Base-by-base conservation (phyloP, 495 filamentous ascomycete genomes). In the Aspergillus carlsbadensis region DNA sequence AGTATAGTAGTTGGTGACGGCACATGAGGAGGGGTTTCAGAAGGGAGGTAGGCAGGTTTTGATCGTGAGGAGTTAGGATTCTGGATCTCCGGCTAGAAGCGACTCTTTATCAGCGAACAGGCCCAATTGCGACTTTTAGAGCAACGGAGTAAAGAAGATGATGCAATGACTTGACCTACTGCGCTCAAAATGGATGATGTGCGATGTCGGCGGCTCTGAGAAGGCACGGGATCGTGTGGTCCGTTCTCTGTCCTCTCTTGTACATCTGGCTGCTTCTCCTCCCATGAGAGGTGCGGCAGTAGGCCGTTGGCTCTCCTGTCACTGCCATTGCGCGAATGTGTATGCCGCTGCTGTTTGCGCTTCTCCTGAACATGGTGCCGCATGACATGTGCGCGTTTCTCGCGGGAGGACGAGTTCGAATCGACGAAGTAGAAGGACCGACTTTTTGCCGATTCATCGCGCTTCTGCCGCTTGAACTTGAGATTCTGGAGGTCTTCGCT, bases 351-450 rank as follows among this genome's bases (percentile, higher is more conserved):
- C 51, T 75, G 72, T 46, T 64, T 75, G 15, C 66, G 61, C 58
- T 77, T 78, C 55, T 76, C 68, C 54, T 77, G 74, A 24, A 77
- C 73, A 64, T 78, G 75, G 41, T 78, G 72, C n/a, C 74, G 71
- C 75, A 78, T 78, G 11, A 78, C 75, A 67, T 78, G 75, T 14
- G 75, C 72, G 46, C 75, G 69, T 49, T 77, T 77, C 52, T 77
- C 75, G 22, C 74, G 69, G 10, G 75, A 76, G 4, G 74, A 76
- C 0, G 74, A 76, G 52, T 67, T 70, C 6, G 69, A 66, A 42
- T 78, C 70, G 48, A 78, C 75, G 58, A 78, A 78, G 44, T 75
- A 78, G 46, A 77, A 78, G 5, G 68, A 58, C 61, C 72, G 74
- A 14, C 62, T 70, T 48, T 68, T 70, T 18, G 58, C 26, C 1